Percentiles rank a stretch among this genome's conserved stretches.
Conservation (phyloP, 257 asterid genomes). For the Linaria vulgaris region DNA sequence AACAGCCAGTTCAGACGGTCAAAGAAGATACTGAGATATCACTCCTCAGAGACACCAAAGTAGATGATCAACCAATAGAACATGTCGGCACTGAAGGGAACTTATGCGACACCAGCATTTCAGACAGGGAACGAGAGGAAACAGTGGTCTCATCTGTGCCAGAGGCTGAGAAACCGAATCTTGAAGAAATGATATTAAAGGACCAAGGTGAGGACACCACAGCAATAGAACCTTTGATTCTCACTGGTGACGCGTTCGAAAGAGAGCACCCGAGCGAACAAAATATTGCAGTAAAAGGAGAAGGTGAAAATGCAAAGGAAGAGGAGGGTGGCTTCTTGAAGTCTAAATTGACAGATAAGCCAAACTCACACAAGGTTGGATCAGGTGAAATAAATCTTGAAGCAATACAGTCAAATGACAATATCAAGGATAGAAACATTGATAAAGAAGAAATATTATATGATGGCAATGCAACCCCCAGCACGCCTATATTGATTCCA, state of each 20-base stretch:
- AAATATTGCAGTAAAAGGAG: neutral
- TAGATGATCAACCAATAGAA: conserved; percentile 24
- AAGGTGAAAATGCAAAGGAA: no score
- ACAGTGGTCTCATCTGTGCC: neutral
- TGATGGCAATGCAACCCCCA: no score
- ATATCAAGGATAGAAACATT: no score
- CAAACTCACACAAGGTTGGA: neutral
- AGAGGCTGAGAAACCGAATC: conserved; percentile 11
- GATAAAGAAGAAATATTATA: no score
- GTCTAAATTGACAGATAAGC: no score
- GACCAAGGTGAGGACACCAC: conserved; percentile 8
- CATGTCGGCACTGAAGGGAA: conserved; percentile 16
- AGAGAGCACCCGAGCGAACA: neutral
- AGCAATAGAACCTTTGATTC: conserved; percentile 13
- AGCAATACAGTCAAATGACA: no score
- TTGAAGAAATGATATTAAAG: neutral
- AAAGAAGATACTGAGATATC: conserved; percentile 14
- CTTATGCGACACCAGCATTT: neutral
- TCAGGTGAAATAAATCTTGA: neutral
- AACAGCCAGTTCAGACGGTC: conserved; percentile 21
- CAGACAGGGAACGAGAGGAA: neutral
- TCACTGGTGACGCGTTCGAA: conserved; percentile 8
- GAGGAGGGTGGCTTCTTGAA: no score
- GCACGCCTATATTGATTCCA: no score
- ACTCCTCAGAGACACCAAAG: conserved; percentile 10